A percentile compares a stretch with the other conserved stretches of the same genome.
These are phyloP conservation scores for Candida hungchunana DNA, from an alignment of 805 yeast species.

Conservation along the genomic window DNA sequence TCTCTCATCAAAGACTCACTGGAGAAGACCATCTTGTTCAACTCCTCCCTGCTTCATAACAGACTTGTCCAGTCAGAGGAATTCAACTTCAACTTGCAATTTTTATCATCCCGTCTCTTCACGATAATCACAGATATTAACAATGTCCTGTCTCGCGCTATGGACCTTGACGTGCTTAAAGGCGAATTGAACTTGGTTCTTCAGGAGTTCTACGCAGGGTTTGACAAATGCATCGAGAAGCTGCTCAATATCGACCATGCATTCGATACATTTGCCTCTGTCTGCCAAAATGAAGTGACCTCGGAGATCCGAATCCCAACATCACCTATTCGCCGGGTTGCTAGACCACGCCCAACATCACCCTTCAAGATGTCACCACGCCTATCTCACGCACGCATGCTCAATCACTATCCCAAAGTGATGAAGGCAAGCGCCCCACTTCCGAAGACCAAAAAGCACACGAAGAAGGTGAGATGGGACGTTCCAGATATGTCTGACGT, in stretches of 20 bases:
- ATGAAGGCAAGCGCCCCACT: slow-evolving; percentile 16
- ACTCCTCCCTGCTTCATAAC: slow-evolving; percentile 54
- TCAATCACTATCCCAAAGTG: slow-evolving; percentile 11
- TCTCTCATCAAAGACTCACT: slow-evolving; percentile 41
- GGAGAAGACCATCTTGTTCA: slow-evolving; percentile 50
- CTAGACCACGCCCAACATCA: slow-evolving; percentile 20
- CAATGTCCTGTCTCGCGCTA: slow-evolving; percentile 7
- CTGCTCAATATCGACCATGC: slow-evolving; percentile 31
- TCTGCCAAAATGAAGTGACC: slow-evolving; percentile 19
- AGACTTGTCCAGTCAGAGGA: slow-evolving; percentile 32
- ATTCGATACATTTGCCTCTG: slow-evolving; percentile 32
- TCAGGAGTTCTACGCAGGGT: slow-evolving; percentile 19
- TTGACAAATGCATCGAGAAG: slow-evolving; percentile 28
- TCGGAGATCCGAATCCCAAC: slow-evolving; percentile 24
- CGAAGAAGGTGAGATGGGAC: slow-evolving; percentile 46
- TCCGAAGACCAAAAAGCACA: slow-evolving; percentile 21
- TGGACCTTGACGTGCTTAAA: slow-evolving; percentile 12
- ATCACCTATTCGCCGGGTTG: slow-evolving; percentile 23
- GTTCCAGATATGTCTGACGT: slow-evolving; percentile 26
- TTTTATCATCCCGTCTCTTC: slow-evolving; percentile 7
- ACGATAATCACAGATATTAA: slow-evolving; percentile 12
- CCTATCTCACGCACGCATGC: slow-evolving; percentile 18
- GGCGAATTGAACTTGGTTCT: slow-evolving; percentile 17
- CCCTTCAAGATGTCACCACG: slow-evolving; percentile 23
- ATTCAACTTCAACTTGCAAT: slow-evolving; percentile 23